These are phyloP conservation scores for Casaregolazyma suthepensis DNA, from an alignment of 1,139 yeast species.

Conservation along the genomic window DNA sequence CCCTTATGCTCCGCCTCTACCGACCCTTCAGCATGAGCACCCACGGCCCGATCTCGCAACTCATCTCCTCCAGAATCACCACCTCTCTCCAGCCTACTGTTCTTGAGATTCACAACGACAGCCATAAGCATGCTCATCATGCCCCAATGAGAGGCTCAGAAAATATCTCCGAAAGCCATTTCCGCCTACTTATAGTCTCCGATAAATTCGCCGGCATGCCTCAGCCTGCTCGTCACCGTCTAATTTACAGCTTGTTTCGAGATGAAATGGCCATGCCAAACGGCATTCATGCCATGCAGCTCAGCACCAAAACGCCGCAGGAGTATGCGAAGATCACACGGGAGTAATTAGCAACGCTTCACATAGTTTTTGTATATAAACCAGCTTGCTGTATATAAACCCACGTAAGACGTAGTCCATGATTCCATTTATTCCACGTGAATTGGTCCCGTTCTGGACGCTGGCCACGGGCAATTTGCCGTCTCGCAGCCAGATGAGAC, in stretches of 20 bases:
- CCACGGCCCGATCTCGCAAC: slow-evolving; percentile 44
- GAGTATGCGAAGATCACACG: slow-evolving; percentile 36
- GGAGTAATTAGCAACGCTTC: neutral
- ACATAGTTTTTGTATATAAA: neutral
- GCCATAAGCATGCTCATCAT: slow-evolving; percentile 85
- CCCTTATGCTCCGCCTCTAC: no score
- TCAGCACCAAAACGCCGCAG: slow-evolving; percentile 70
- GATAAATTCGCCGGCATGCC: slow-evolving; percentile 59
- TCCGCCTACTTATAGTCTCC: slow-evolving; percentile 60
- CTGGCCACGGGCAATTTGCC: neutral
- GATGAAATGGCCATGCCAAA: slow-evolving; percentile 59
- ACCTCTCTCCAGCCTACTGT: slow-evolving; percentile 44
- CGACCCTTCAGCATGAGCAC: slow-evolving; percentile 1
- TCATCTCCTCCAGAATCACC: slow-evolving; percentile 44
- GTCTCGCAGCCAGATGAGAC: neutral
- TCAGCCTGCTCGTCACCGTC: slow-evolving; percentile 73
- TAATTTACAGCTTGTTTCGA: slow-evolving; percentile 60
- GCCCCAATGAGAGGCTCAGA: slow-evolving; percentile 70
- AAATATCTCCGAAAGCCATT: slow-evolving; percentile 81
- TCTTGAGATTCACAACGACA: slow-evolving; percentile 67
- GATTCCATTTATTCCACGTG: neutral
- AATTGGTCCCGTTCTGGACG: neutral
- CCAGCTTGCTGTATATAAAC: neutral
- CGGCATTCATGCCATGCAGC: slow-evolving; percentile 86
- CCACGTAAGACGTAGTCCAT: neutral